phyloP scores from a whole-genome alignment of 768 basidiomycete genomes.

The Podaxis mareebaensis region DNA sequence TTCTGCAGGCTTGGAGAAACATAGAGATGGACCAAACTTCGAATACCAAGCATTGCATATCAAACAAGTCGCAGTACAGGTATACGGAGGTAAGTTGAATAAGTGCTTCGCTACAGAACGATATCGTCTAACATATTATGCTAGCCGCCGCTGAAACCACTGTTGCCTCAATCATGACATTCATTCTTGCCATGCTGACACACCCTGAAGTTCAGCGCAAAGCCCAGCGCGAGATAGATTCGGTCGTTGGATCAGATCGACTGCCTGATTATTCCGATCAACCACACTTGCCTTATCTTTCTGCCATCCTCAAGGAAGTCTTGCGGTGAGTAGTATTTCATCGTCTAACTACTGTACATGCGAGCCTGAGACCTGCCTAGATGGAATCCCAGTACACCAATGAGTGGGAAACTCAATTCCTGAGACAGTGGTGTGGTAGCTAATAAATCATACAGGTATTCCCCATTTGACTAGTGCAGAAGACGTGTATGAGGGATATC shows the following conservation, averaged over 20 bases:
- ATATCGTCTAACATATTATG: too few relatives aligned
- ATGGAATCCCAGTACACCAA: slow-evolving; percentile 10
- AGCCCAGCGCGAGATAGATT: slow-evolving; percentile 15
- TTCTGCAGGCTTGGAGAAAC: not conserved
- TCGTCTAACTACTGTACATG: not conserved
- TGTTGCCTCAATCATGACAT: slow-evolving; percentile 37
- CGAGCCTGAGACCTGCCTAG: not conserved
- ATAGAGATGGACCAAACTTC: not conserved
- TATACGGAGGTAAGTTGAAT: slow-evolving; percentile 2
- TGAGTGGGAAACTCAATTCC: not conserved
- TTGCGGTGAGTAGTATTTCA: slow-evolving; percentile 18
- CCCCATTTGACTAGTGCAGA: slow-evolving; percentile 34
- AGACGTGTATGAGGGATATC: slow-evolving; percentile 40
- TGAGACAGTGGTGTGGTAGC: too few relatives aligned
- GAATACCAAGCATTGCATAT: not conserved
- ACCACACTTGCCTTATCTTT: slow-evolving; percentile 22
- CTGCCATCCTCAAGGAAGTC: slow-evolving; percentile 24
- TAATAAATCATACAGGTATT: slow-evolving; percentile 22
- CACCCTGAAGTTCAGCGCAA: slow-evolving; percentile 11
- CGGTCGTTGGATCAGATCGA: not conserved
- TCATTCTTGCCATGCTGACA: slow-evolving; percentile 29
- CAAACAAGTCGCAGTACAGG: not conserved
- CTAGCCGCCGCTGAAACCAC: slow-evolving; percentile 21
- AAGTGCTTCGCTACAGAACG: not conserved
- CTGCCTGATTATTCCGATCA: slow-evolving; percentile 22